phyloP scores from a whole-genome alignment of 768 basidiomycete species.

The Mycena kentingensis region DNA sequence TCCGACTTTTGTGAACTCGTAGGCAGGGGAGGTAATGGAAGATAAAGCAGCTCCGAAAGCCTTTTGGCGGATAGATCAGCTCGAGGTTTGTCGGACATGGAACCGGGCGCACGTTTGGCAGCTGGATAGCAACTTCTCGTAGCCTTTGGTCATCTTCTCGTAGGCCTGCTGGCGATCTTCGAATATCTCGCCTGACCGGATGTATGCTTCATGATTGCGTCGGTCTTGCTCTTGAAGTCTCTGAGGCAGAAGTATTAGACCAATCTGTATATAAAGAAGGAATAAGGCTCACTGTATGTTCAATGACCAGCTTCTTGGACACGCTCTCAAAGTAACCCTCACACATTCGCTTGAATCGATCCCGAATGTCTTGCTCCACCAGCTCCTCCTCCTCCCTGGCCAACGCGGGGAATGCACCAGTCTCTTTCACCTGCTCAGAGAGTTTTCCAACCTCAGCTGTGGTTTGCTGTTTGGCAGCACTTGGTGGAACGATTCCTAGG shows the following conservation, averaged over 20 bases:
- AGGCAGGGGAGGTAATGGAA: constrained; percentile 82
- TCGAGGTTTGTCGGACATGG: background rate
- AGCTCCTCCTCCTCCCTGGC: constrained; percentile 67
- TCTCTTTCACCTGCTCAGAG: constrained; percentile 39
- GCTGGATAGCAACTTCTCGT: constrained; percentile 86
- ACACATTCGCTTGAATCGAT: constrained; percentile 90
- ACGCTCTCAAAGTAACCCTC: constrained; percentile 92
- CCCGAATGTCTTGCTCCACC: constrained; percentile 82
- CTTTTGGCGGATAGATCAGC: constrained; percentile 38
- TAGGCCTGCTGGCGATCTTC: constrained; percentile 99
- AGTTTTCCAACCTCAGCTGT: constrained; percentile 58
- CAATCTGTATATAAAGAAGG: background rate
- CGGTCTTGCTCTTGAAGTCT: constrained; percentile 95
- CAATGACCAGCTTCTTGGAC: constrained; percentile 86
- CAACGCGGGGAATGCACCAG: constrained; percentile 42
- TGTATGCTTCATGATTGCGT: constrained; percentile 97
- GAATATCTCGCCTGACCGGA: constrained; percentile 98
- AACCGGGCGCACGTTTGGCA: constrained; percentile 73
- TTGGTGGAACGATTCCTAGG: constrained; percentile 70
- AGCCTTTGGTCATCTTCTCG: constrained; percentile 96
- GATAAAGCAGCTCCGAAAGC: constrained; percentile 86
- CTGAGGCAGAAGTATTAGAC: constrained; percentile 41
- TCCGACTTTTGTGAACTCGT: constrained; percentile 78
- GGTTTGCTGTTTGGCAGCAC: constrained; percentile 59
- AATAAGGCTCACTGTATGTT: constrained; percentile 72